Evolutionary conservation across 257 asterid species (phyloP).

Genomic region (Echites panduratus): DNA sequence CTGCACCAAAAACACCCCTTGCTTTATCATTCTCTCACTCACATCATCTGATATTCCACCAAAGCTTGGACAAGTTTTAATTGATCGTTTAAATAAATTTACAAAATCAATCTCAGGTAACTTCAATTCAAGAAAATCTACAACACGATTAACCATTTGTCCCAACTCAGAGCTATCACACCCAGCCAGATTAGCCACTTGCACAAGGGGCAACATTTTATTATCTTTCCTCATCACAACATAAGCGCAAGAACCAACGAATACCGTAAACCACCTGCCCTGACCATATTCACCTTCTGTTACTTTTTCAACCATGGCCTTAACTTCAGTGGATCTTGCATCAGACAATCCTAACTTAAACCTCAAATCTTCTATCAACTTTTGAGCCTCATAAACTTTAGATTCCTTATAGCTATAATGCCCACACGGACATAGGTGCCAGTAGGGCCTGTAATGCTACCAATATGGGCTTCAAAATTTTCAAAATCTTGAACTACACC

Average conservation of each 20-base stretch:
- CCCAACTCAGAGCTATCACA: slow-evolving; percentile 65
- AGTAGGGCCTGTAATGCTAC: slow-evolving; percentile 45
- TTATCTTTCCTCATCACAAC: slow-evolving; percentile 58
- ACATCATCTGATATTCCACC: slow-evolving; percentile 31
- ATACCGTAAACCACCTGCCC: slow-evolving; percentile 64
- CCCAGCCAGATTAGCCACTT: slow-evolving; percentile 42
- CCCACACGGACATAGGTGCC: slow-evolving; percentile 55
- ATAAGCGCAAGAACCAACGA: slow-evolving; percentile 69
- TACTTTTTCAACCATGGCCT: slow-evolving; percentile 34
- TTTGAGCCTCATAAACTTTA: slow-evolving; percentile 47
- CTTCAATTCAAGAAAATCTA: slow-evolving; percentile 45
- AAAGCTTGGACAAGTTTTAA: slow-evolving; percentile 35
- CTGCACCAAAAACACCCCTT: slow-evolving; percentile 75
- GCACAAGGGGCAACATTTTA: slow-evolving; percentile 40
- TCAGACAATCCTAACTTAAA: slow-evolving; percentile 39
- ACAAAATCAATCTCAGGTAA: slow-evolving; percentile 71
- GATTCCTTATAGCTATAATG: slow-evolving; percentile 41
- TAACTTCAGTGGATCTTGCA: slow-evolving; percentile 38
- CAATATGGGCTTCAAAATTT: slow-evolving; percentile 42
- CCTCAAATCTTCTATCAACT: slow-evolving; percentile 42
- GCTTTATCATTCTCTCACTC: slow-evolving; percentile 46
- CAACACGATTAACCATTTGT: slow-evolving; percentile 58
- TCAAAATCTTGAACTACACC: slow-evolving; percentile 52
- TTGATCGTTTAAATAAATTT: slow-evolving; percentile 35
- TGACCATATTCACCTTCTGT: slow-evolving; percentile 64